Conservation (phyloP, 352 stramenopile species). For the Pythium insidiosum region DNA sequence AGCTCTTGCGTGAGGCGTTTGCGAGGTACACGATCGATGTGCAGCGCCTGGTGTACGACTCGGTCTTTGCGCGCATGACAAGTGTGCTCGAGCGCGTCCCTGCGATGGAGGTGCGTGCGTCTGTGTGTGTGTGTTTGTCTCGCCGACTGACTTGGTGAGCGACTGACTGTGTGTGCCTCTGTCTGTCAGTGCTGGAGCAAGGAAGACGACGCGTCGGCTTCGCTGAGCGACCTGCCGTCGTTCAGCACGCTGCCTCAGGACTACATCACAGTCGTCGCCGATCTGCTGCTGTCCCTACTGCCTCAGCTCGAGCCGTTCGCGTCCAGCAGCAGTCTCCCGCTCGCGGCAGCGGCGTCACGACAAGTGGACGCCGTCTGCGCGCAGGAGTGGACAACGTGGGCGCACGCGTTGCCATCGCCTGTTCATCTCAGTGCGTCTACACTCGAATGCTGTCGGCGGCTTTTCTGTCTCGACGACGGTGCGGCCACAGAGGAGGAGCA, state of each 20-base stretch:
- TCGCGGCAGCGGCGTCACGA: slow-evolving; percentile 43
- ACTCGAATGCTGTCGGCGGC: slow-evolving; percentile 32
- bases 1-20: slow-evolving; percentile 8
- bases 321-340: slow-evolving; percentile 51
- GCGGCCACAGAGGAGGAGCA: slow-evolving; percentile 8
- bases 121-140: not conserved
- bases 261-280: slow-evolving; percentile 77
- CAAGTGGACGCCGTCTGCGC: slow-evolving; percentile 39
- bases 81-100: slow-evolving; percentile 37
- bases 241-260: slow-evolving; percentile 79
- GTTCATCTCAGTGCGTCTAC: slow-evolving; percentile 29
- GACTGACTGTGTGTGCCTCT: not conserved
- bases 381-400: slow-evolving; percentile 44
- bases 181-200: slow-evolving; percentile 37
- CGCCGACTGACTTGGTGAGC: too few species aligned
- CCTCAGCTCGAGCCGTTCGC: slow-evolving; percentile 78
- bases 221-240: slow-evolving; percentile 48
- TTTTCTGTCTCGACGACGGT: too few species aligned
- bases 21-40: slow-evolving; percentile 18
- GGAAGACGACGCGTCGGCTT: slow-evolving; percentile 20
- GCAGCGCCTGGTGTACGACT: slow-evolving; percentile 68
- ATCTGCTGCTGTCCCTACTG: slow-evolving; percentile 69
- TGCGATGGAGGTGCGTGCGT: slow-evolving; percentile 27
- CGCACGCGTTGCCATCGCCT: slow-evolving; percentile 34
- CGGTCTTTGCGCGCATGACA: slow-evolving; percentile 56